Base-by-base conservation (phyloP, 1,139 yeast genomes). In the Blastobotrys aristatus region DNA sequence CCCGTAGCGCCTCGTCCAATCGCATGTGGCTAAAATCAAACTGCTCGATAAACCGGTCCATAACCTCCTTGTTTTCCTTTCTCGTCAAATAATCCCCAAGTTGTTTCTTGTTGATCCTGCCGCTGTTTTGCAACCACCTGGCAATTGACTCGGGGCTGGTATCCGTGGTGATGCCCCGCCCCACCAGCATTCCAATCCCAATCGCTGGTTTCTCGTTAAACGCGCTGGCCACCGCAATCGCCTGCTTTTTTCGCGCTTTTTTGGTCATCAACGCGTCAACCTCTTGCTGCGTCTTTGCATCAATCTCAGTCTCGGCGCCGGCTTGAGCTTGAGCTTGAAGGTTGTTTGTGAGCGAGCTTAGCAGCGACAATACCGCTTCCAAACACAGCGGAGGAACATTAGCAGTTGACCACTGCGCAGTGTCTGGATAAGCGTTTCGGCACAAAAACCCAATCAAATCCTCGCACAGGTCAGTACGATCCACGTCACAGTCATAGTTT, bases 311-410 rank as follows among this genome's bases (percentile, higher is more conserved):
- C 29, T 50, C 22, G n/a, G n/a, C n/a, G n/a, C n/a, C n/a, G n/a
- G n/a, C n/a, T n/a, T n/a, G n/a, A n/a, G n/a, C n/a, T n/a, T n/a
- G n/a, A 24, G 22, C n/a, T 8, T 20, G 6, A 34, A 47, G n/a
- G 80, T 69, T 53, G 88, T 72, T 32, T 77, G 80, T 54, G 36
- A 89, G 71, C n/a, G 83, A 82, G 48, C 80, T 75, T 32, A 89
- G 72, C 54, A 84, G 80, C 2, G 86, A 75, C 30, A 92, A 71
- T 2, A 92, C 66, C 1, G 97, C 96, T 60, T 92, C 97, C 42
- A 92, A 71, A 60, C 97, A 92, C 10, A 90, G 76, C 1, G 97
- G 97, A 0, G 98, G 97, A 1, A 92, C 96, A 59, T 80, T 83
- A 33, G 85, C 87, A 0, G 97, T 86, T 0, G 95, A 83, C 58